Conservation (phyloP, 495 filamentous ascomycete genomes). For the Halenospora varia region DNA sequence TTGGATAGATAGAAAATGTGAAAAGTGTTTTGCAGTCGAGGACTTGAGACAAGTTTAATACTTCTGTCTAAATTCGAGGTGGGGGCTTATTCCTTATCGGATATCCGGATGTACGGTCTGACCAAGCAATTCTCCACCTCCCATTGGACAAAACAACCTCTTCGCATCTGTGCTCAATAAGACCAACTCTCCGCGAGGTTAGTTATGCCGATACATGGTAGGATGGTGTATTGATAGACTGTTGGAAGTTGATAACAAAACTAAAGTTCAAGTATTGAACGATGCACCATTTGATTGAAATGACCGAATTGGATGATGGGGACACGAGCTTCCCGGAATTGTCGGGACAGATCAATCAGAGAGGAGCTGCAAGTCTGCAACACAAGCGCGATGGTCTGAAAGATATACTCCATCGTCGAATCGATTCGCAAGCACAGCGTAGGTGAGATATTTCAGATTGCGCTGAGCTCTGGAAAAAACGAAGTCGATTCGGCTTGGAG, state of each 20-base stretch:
- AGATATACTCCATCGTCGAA: conserved; percentile 56
- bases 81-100: too few relatives aligned
- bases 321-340: too few relatives aligned
- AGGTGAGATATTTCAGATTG: conserved; percentile 11
- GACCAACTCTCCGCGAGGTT: too few relatives aligned
- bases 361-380: conserved; percentile 54
- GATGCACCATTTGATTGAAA: too few relatives aligned
- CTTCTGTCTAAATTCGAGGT: too few relatives aligned
- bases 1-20: neutral
- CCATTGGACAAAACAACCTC: neutral
- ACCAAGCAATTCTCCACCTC: neutral
- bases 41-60: neutral
- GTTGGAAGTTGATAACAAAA: too few relatives aligned
- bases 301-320: neutral
- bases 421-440: conserved; percentile 21
- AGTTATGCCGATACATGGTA: too few relatives aligned
- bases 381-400: conserved; percentile 73
- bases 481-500: conserved; percentile 55
- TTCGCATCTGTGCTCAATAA: too few relatives aligned
- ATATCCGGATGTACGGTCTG: neutral
- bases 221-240: too few relatives aligned
- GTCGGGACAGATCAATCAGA: neutral
- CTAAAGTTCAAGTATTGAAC: too few relatives aligned
- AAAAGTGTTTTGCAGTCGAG: neutral
- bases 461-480: conserved; percentile 33